Evolutionary conservation across 2,329 filamentous ascomycete genomes (phyloP), one percentile per base, ranked within the genome.

Genomic region (Colletotrichum sp.): DNA sequence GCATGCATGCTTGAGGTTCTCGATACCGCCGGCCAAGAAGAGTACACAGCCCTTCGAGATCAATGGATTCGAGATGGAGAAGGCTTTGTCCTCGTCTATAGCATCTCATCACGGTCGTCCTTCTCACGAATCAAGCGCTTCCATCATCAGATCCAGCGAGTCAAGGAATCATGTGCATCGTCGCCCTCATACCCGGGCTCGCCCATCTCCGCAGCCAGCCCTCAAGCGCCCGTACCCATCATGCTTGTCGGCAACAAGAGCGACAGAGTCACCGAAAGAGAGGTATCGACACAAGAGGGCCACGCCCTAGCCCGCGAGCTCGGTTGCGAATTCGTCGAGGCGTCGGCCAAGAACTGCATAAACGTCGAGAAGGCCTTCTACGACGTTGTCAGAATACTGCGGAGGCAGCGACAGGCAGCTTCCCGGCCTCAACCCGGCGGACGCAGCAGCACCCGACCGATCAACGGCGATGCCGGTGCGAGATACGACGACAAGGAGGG

Each of bases 51-150:
- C 63, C 88, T 99, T 81, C 92, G 97, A 82, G 97, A 99, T 85
- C 97, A 99, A 88, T 99, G 96, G 96, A 99, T 99, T 84, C 93
- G 97, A 80, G 96, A 99, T 83, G 96, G 97, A 79, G 97, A 99
- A 85, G 97, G 97, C 24, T 99, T 99, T 83, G 95, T 99, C 34
- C 90, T 99, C 77, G 97, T 99, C 79, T 99, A 99, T 89, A 98
- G 96, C 88, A 99, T 99, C 86, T 98, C 97, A 16, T 99, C 96
- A 68, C 94, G 97, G 82, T 96, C 96, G 39, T 99, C 96, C 24
- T 99, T 99, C 84, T 93, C 94, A 74, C 94, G 96, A 83, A 98
- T 99, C 88, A 95, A 96, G 86, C 94, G 94, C 82, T 99, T 99
- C 84, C 95, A 99, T 86, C 94, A 96, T 84, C 97, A 99, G 86